Evolutionary conservation across 306 rosid genomes (phyloP).

Genomic region (Casuarina glauca): DNA sequence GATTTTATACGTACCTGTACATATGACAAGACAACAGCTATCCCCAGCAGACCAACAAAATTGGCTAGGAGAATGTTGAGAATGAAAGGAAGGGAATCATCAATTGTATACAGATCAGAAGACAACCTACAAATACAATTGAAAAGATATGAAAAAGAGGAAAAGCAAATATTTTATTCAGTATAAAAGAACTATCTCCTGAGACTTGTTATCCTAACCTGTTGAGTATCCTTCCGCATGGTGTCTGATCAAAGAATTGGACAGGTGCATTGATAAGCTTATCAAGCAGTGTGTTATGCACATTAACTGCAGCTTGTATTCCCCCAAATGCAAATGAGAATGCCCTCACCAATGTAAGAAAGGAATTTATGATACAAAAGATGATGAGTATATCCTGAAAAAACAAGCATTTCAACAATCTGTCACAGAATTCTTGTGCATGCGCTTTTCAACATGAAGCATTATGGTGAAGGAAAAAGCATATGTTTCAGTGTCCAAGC

Average conservation of each 20-base stretch:
- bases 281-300: conserved; percentile 67
- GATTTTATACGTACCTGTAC: conserved; percentile 64
- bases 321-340: conserved; percentile 98
- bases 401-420: conserved; percentile 3
- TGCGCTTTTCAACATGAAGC: not conserved
- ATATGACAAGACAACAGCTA: conserved; percentile 73
- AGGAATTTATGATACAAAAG: conserved; percentile 76
- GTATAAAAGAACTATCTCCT: conserved; percentile 16
- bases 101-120: conserved; percentile 93
- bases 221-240: conserved; percentile 86
- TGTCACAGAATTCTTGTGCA: too few species aligned
- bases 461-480: not conserved
- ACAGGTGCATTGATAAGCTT: conserved; percentile 81
- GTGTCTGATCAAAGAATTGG: conserved; percentile 85
- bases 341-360: conserved; percentile 89
- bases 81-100: conserved; percentile 95
- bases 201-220: conserved; percentile 55
- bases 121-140: conserved; percentile 65
- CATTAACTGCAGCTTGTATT: conserved; percentile 80
- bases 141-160: conserved; percentile 14
- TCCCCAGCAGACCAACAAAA: conserved; percentile 88
- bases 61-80: conserved; percentile 94
- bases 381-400: conserved; percentile 74
- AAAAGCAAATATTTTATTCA: not conserved
- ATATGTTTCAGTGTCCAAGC: not conserved